Evolutionary conservation across 2,329 filamentous ascomycete species (phyloP), one percentile per base, ranked within the genome.

Genomic region (Aspergillus persii): DNA sequence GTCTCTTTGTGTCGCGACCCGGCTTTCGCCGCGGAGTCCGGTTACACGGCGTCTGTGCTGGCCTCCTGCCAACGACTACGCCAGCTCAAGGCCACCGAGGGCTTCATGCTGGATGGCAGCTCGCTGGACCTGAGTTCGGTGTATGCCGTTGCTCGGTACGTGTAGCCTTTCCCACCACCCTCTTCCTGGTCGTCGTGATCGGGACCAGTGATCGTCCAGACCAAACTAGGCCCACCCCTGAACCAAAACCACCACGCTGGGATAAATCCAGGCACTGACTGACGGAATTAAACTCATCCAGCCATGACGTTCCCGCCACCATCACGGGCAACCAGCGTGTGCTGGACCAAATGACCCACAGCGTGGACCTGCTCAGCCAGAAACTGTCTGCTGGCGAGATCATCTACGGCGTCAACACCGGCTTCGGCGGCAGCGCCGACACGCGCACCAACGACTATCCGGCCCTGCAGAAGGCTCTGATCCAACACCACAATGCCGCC

Each of bases 361-460:
- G 63, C 23, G 64, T 68, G 2, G 48, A 61, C 1, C 15, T 62
- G 3, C 57, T 68, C 2, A 41, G 58, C 4, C 29, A 57, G 15
- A 60, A 59, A 8, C 56, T 68, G 1, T 50, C 56, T 0, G 33
- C 52, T 9, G 65, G 61, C 3, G 54, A 58, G 12, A 56, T 63
- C 3, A 58, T 68, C 26, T 69, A 69, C 51, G 85, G 85, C 9
- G 84, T 88, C 49, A 89, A 86, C 62, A 89, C 87, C 0, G 86
- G 86, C 5, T 89, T 88, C 61, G 87, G 87, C 5, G 87, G 86
- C 29, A 87, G 82, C 54, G 87, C 87, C n/a, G 84, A 88, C 66
- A 79, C 81, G 0, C 79, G 85, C 3, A 87, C 84, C 3, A 1
- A 73, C 76, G 6, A 70, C 81, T 33, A 72, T 79, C 46, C 65